Conservation (phyloP, 495 filamentous ascomycete species). For the Extremus antarcticus region DNA sequence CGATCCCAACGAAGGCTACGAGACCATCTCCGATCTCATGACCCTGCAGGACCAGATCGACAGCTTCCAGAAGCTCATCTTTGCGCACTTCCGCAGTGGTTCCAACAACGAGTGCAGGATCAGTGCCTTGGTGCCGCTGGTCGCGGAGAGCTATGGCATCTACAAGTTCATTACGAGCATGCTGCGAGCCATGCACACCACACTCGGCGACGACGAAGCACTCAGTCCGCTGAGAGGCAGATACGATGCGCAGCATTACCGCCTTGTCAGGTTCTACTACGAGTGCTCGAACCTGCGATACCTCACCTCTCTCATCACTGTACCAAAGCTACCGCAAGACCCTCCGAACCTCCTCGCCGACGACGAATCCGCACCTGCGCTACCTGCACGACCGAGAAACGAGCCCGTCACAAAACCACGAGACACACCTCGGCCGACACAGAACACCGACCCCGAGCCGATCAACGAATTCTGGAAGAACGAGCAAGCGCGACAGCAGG, state of each 20-base stretch:
- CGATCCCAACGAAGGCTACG: slow-evolving; percentile 97
- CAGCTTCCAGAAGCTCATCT: slow-evolving; percentile 93
- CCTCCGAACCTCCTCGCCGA: slow-evolving; percentile 80
- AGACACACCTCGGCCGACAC: slow-evolving; percentile 52
- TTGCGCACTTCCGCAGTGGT: slow-evolving; percentile 83
- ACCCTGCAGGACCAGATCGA: slow-evolving; percentile 95
- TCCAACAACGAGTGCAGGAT: slow-evolving; percentile 95
- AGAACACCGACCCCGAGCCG: slow-evolving; percentile 65
- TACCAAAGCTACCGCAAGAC: slow-evolving; percentile 87
- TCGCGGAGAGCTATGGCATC: slow-evolving; percentile 97
- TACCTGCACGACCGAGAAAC: slow-evolving; percentile 68
- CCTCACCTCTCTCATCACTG: slow-evolving; percentile 87
- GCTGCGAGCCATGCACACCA: slow-evolving; percentile 80
- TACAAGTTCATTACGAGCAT: slow-evolving; percentile 37
- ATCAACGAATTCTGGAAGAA: slow-evolving; percentile 98
- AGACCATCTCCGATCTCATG: slow-evolving; percentile 96
- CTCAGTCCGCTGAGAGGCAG: slow-evolving; percentile 74
- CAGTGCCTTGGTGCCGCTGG: slow-evolving; percentile 81
- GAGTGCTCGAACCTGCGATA: slow-evolving; percentile 97
- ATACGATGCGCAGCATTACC: slow-evolving; percentile 92
- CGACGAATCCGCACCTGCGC: slow-evolving; percentile 51
- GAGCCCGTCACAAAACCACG: slow-evolving; percentile 50
- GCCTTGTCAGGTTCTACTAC: slow-evolving; percentile 94
- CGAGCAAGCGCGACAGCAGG: slow-evolving; percentile 78
- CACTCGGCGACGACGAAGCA: slow-evolving; percentile 91